Percentiles rank a stretch among this genome's conserved stretches.
Conservation (phyloP, 441 rosid genomes). For the Adansonia madagascariensis region DNA sequence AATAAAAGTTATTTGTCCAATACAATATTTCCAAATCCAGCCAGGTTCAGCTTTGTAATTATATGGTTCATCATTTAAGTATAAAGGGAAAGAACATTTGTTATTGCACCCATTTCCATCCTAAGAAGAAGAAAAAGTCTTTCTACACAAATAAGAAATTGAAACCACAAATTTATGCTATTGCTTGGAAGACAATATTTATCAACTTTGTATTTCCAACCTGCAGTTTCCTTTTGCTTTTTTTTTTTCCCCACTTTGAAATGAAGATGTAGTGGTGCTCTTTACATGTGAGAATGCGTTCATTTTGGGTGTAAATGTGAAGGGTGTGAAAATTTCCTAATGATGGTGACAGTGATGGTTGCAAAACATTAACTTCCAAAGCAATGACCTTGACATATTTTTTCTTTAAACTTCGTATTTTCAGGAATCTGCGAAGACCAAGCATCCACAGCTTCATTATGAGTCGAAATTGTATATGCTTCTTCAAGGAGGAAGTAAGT, state of each 20-base stretch:
- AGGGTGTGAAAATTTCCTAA: not conserved
- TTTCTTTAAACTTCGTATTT: conserved; percentile 19
- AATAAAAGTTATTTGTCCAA: not conserved
- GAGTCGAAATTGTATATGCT: conserved; percentile 96
- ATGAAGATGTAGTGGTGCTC: not conserved
- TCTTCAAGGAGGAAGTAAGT: conserved; percentile 98
- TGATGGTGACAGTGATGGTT: not conserved
- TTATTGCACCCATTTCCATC: conserved; percentile 2
- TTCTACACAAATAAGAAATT: conserved; percentile 4
- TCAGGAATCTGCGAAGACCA: conserved; percentile 91
- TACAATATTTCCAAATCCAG: not conserved
- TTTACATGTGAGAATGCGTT: not conserved
- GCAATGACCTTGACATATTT: not conserved
- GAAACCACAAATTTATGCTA: not conserved
- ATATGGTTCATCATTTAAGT: not conserved
- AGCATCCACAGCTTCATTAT: conserved; percentile 97
- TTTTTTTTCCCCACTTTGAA: not conserved
- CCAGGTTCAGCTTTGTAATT: not conserved
- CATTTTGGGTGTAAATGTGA: not conserved
- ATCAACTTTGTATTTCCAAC: not conserved
- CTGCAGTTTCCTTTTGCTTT: not conserved
- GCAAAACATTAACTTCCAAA: not conserved
- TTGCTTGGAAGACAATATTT: not conserved
- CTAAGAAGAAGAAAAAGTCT: not conserved
- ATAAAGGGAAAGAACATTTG: conserved; percentile 2